These are phyloP conservation scores for Paragyromitra xinjiangensis DNA, from an alignment of 495 filamentous ascomycete species.

Conservation along the genomic window DNA sequence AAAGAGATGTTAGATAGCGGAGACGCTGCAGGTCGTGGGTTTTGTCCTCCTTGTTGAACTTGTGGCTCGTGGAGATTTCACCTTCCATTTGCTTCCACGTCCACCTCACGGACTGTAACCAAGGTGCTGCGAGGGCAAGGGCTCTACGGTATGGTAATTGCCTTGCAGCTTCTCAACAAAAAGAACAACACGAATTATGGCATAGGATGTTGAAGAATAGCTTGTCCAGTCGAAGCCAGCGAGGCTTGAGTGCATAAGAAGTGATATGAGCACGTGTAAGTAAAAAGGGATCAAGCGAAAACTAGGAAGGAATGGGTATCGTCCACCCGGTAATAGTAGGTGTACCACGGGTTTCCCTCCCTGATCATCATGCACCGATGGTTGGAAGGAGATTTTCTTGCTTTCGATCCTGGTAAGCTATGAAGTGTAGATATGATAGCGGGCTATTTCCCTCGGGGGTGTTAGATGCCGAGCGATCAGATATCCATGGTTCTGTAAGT, in stretches of 20 bases:
- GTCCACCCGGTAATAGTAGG: slow-evolving; percentile 43
- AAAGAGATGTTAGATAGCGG: slow-evolving; percentile 38
- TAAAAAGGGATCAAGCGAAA: slow-evolving; percentile 51
- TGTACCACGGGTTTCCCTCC: slow-evolving; percentile 42
- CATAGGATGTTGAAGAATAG: slow-evolving; percentile 16
- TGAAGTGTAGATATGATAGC: slow-evolving; percentile 32
- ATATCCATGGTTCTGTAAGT: slow-evolving; percentile 33
- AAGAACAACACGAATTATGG: slow-evolving; percentile 35
- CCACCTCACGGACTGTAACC: slow-evolving; percentile 32
- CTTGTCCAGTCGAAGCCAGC: slow-evolving; percentile 27
- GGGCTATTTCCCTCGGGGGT: slow-evolving; percentile 40
- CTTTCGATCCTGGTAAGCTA: slow-evolving; percentile 41
- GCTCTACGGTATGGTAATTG: slow-evolving; percentile 26
- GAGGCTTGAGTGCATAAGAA: slow-evolving; percentile 40
- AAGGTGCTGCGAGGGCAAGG: slow-evolving; percentile 32
- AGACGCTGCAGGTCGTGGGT: slow-evolving; percentile 21
- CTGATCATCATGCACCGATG: slow-evolving; percentile 38
- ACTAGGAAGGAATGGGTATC: slow-evolving; percentile 48
- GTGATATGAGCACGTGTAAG: slow-evolving; percentile 39
- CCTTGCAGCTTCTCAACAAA: slow-evolving; percentile 41
- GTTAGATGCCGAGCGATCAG: slow-evolving; percentile 47
- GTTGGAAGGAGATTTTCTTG: slow-evolving; percentile 36
- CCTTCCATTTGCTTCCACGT: slow-evolving; percentile 44
- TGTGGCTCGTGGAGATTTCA: slow-evolving; percentile 38
- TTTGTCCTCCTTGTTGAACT: slow-evolving; percentile 20